These are phyloP conservation scores for Oidiodendron maius DNA, from an alignment of 495 filamentous ascomycete genomes.

Conservation along the genomic window DNA sequence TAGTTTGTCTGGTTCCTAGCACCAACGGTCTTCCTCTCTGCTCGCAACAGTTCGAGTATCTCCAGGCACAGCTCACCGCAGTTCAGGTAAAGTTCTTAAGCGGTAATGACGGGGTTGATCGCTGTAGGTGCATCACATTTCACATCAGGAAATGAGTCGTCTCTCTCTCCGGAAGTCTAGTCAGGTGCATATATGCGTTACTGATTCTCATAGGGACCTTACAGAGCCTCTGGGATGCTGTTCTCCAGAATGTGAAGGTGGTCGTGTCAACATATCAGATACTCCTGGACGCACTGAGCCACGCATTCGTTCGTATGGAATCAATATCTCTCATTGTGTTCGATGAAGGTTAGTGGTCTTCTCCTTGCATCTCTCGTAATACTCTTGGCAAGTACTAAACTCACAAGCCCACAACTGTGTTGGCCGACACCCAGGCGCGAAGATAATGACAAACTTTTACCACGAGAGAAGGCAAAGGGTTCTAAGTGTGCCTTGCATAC, in stretches of 20 bases:
- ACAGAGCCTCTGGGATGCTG: conserved; percentile 63
- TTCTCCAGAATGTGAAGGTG: conserved; percentile 60
- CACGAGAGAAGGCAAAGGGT: conserved; percentile 36
- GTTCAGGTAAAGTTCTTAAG: conserved; percentile 58
- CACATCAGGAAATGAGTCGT: neutral
- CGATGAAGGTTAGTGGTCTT: conserved; percentile 67
- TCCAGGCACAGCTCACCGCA: conserved; percentile 55
- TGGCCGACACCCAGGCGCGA: conserved; percentile 58
- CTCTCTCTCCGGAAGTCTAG: neutral
- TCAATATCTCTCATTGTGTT: conserved; percentile 70
- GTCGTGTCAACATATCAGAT: conserved; percentile 75
- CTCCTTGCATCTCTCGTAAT: neutral
- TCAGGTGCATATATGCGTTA: conserved; percentile 46
- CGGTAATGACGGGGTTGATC: conserved; percentile 47
- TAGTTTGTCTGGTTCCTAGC: conserved; percentile 83
- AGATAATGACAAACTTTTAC: conserved; percentile 77
- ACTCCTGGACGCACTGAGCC: conserved; percentile 70
- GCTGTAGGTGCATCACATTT: neutral
- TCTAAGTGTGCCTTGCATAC: conserved; percentile 57
- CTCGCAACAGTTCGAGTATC: conserved; percentile 62
- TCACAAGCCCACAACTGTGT: conserved; percentile 64
- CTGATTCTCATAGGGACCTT: conserved; percentile 51
- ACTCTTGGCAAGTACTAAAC: conserved; percentile 2
- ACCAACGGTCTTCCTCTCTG: conserved; percentile 72
- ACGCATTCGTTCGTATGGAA: conserved; percentile 71